Conservation (phyloP, 805 yeast genomes). For the Saturnispora ahearnii region DNA sequence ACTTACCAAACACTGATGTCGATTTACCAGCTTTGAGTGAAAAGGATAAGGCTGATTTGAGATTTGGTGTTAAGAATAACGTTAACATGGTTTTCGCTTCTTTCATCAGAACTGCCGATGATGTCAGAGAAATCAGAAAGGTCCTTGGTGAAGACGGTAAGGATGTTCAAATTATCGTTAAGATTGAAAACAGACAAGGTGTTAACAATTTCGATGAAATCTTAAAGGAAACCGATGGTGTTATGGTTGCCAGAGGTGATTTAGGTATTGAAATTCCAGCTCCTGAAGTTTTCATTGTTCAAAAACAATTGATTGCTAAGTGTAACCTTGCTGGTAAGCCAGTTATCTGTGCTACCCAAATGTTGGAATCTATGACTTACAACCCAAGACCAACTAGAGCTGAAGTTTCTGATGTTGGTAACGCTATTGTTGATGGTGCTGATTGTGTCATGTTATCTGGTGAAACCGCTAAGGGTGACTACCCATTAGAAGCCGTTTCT, state of each 20-base stretch:
- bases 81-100: conserved; percentile 99
- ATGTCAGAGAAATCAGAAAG: conserved; percentile 80
- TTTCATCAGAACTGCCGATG: conserved; percentile 91
- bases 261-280: conserved; percentile 99
- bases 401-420: conserved; percentile 98
- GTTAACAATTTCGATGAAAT: conserved; percentile 98
- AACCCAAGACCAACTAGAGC: conserved; percentile 99
- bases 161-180: conserved; percentile 91
- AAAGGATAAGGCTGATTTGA: conserved; percentile 88
- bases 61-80: conserved; percentile 93
- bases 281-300: conserved; percentile 96
- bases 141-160: conserved; percentile 96
- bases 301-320: conserved; percentile 97
- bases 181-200: conserved; percentile 99
- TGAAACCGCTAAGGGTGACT: conserved; percentile 99
- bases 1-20: conserved; percentile 97
- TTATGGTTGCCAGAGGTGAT: conserved; percentile 99
- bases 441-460: conserved; percentile 99
- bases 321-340: conserved; percentile 99
- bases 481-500: conserved; percentile 94
- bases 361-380: conserved; percentile 99
- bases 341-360: conserved; percentile 98
- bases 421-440: conserved; percentile 98
- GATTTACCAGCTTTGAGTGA: conserved; percentile 97
- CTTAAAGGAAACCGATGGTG: conserved; percentile 92